Conservation (phyloP, 495 filamentous ascomycete genomes). For the Penicillium coprophilum region DNA sequence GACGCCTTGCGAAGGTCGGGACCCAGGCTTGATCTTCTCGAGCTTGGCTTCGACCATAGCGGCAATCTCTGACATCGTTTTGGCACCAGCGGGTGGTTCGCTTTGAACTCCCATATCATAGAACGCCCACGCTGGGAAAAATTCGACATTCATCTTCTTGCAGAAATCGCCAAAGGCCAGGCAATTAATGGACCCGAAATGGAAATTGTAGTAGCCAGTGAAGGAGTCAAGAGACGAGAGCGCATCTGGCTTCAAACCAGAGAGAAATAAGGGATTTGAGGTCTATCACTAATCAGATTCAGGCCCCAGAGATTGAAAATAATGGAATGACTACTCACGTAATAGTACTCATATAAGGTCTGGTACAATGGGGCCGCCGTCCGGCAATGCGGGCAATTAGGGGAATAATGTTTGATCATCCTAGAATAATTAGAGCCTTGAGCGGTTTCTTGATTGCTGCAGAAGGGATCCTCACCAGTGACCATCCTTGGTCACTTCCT, state of each 20-base stretch:
- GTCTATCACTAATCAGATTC: conserved; percentile 51
- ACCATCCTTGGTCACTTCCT: conserved; percentile 59
- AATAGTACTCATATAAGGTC: conserved; percentile 94
- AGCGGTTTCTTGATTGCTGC: background rate
- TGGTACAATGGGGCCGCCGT: conserved; percentile 82
- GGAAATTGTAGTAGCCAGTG: conserved; percentile 79
- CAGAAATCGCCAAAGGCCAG: conserved; percentile 76
- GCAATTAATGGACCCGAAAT: conserved; percentile 85
- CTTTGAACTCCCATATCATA: conserved; percentile 77
- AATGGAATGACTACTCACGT: conserved; percentile 40
- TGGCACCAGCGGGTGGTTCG: conserved; percentile 59
- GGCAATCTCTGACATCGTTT: conserved; percentile 60
- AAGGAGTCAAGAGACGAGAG: conserved; percentile 60
- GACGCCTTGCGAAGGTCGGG: conserved; percentile 62
- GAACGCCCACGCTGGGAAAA: conserved; percentile 73
- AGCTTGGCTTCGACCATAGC: conserved; percentile 73
- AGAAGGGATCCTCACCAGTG: conserved; percentile 51
- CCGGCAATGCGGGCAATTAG: conserved; percentile 76
- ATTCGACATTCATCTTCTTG: conserved; percentile 56
- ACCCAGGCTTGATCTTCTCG: conserved; percentile 75
- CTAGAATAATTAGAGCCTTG: conserved; percentile 37
- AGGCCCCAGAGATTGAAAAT: background rate
- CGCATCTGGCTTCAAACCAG: conserved; percentile 43
- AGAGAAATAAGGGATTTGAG: conserved; percentile 62
- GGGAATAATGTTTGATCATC: conserved; percentile 78